Base-by-base conservation (phyloP, 495 filamentous ascomycete species). In the Barbatosphaeria neglecta region DNA sequence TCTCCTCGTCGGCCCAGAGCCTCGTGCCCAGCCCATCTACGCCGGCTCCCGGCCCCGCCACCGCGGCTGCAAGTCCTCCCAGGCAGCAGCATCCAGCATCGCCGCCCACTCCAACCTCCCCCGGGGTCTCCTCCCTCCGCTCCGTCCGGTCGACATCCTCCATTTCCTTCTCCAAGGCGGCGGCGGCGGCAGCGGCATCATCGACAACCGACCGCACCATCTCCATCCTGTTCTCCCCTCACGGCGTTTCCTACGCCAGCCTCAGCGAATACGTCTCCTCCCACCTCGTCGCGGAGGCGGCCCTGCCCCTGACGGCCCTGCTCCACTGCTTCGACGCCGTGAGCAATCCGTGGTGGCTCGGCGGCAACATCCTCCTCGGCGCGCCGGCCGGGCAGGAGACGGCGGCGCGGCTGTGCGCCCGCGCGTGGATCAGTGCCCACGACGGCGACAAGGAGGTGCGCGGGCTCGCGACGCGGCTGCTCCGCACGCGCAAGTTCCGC, bases 391-490 rank as follows among this genome's bases (percentile, higher is more conserved):
- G 81, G 4, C 51, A 71, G 2, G 73, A 80, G 46, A 78, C 81
- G 15, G 80, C 75, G 1, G 58, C 59, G 6, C 70, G 66, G 19
- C 55, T 82, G 4, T 64, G 64, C 25, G 75, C 81, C 3, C 66
- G 64, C 41, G 58, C 65, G 5, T 85, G 82, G 82, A 71, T 85
- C 19, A 69, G 73, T 45, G 77, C 82, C 1, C 82, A 86, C 47
- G 81, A 84, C 51, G 80, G 75, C 13, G 75, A 75, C 16, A 86
- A 84, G 52, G 63, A 74, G 17, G 70, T 73, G 35, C 65, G 57
- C 2, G 82, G 82, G 0, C 19, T 80, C 8, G 69, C 65, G 1
- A 75, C 72, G 18, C 58, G 56, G 25, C 63, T 72, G 51, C 58
- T 78, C 1, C 65, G 63, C 46, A 76, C 66, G 10, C 56, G 60